Base-by-base conservation (phyloP, 176 grass and related monocot species). In the Thinopyrum elongatum region DNA sequence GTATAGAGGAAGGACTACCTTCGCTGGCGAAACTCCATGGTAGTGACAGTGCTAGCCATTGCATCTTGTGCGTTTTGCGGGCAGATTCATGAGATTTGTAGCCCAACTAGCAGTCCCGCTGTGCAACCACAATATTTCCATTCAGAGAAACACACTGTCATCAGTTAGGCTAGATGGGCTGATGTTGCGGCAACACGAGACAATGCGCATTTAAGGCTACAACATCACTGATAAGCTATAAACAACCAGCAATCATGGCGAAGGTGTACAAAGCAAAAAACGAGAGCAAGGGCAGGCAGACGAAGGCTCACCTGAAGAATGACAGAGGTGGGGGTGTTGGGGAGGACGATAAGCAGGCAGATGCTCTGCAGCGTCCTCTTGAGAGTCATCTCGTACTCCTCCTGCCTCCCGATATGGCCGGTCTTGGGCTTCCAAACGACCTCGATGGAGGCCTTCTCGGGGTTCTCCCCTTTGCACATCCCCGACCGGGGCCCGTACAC, bases 351-450 rank as follows among this genome's bases (percentile, higher is more conserved):
- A 28, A 94, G 78, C 76, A 95, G 46, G 84, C 88, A 98, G 60
- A 98, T n/a, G n/a, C n/a, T n/a, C n/a, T n/a, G n/a, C n/a, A n/a
- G n/a, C n/a, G n/a, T n/a, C n/a, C n/a, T n/a, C 86, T 94, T 95
- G 74, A 98, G 86, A 34, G 91, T 91, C 86, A 95, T 98, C 86
- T 94, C 93, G 67, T 95, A 94, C 86, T 94, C 91, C 82, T 98
- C 90, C 81, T 79, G 84, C 74, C 80, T 93, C 82, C 96, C 96
- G 30, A 80, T 92, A 44, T 98, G 90, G 21, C 91, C 91, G 44
- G 90, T 95, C 90, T 88, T 94, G 74, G 93, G 96, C 75, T 95
- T 98, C 96, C 96, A 98, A 2, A 98, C 89, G 61, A 98, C 93
- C 81, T 95, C 95, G 10, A 98, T 89, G 81, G 90, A 98, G 16